Evolutionary conservation across 2,329 filamentous ascomycete genomes (phyloP).

Genomic region (Rasamsonia emersonii): DNA sequence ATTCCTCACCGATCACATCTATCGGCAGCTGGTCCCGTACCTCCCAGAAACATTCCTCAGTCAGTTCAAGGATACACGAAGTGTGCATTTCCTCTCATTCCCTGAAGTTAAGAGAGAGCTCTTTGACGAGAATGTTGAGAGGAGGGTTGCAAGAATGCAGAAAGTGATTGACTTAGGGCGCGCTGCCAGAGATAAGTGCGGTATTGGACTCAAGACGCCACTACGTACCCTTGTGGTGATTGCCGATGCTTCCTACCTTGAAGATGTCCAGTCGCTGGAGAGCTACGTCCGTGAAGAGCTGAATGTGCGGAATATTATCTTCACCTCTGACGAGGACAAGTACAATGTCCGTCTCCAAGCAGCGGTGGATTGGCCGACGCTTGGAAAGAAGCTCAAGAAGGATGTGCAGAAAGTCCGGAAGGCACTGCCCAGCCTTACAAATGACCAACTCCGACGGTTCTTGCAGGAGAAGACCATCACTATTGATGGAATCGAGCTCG

Average conservation of each 20-base stretch:
- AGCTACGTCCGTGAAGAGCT: slow-evolving; percentile 87
- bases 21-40: slow-evolving; percentile 71
- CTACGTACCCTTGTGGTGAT: slow-evolving; percentile 85
- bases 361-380: slow-evolving; percentile 80
- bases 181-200: slow-evolving; percentile 74
- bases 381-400: slow-evolving; percentile 97
- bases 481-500: slow-evolving; percentile 78
- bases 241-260: slow-evolving; percentile 73
- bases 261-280: slow-evolving; percentile 77
- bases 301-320: slow-evolving; percentile 75
- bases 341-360: slow-evolving; percentile 92
- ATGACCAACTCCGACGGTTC: slow-evolving; percentile 72
- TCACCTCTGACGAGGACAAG: slow-evolving; percentile 77
- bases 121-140: slow-evolving; percentile 78
- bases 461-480: slow-evolving; percentile 63
- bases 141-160: slow-evolving; percentile 85
- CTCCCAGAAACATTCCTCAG: slow-evolving; percentile 73
- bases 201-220: slow-evolving; percentile 81
- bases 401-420: slow-evolving; percentile 88
- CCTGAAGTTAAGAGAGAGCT: slow-evolving; percentile 82
- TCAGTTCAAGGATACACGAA: slow-evolving; percentile 65
- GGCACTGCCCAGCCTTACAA: slow-evolving; percentile 69
- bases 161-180: slow-evolving; percentile 86
- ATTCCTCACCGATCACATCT: slow-evolving; percentile 93
- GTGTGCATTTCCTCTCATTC: slow-evolving; percentile 87